Base-by-base conservation (phyloP, 306 rosid genomes). In the Dalbergia oliveri region DNA sequence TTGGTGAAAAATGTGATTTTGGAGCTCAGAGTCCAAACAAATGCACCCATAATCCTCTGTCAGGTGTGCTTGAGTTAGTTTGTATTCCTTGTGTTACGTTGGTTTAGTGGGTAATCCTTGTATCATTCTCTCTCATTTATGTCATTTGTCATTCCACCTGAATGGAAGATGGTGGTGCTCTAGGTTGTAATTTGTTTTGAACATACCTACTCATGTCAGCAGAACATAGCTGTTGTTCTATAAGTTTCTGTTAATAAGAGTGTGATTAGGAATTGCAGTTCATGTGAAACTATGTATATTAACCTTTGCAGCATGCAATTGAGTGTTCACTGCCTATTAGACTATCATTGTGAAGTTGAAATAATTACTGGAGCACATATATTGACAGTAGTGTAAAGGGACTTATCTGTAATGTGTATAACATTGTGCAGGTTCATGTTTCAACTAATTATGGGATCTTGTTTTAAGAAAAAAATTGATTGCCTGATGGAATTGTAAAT, bases 381-480 rank as follows among this genome's bases (percentile, higher is more conserved):
- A 43, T 3, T 45, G 12, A 45, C 51, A 45, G 11, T 54, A 54
- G 26, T n/a, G 60, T 54, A 54, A 51, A n/a, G 58, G 58, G 58
- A 51, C 58, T 51, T 51, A 15, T 51, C 26, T 54, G 21, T 54
- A 18, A 54, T 54, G 26, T 54, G 11, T 16, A 18, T 54, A 16
- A 18, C 60, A 54, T 54, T 45, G 12, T 10, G 67, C 43, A 67
- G 65, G 35, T 16, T 31, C 73, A 66, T 81, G 51, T 72, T 43
- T 54, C 23, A 75, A 60, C 34, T 66, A 66, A 34, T 68, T n/a
- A n/a, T n/a, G 68, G 56, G 67, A 70, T 69, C 21, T 81, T 45
- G 10, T 21, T 21, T 21, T 21, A 43, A 43, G 11, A 2, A 47
- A 72, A n/a, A 49, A n/a, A 19, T 9, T 45, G 51, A 21, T 58